Percentiles rank a stretch among this genome's conserved stretches.
Conservation (phyloP, 805 yeast species). For the Kodamaea sagamina region DNA sequence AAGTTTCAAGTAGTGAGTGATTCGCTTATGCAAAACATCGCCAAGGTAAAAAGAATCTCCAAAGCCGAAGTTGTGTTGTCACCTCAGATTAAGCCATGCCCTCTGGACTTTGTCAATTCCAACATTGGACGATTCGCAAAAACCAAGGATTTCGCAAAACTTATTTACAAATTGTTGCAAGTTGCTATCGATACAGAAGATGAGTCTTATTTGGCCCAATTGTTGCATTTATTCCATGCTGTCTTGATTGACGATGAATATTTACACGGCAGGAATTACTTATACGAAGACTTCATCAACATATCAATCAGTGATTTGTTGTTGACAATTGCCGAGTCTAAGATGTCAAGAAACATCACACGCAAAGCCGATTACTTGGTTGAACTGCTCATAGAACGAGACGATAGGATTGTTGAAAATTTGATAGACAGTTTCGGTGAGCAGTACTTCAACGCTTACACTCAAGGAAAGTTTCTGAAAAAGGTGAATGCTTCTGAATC, state of each 20-base stretch:
- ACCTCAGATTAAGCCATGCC: conserved; percentile 44
- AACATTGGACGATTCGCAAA: conserved; percentile 53
- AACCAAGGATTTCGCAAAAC: conserved; percentile 53
- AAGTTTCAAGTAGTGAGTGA: conserved; percentile 56
- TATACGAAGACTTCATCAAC: conserved; percentile 48
- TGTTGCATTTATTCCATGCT: conserved; percentile 73
- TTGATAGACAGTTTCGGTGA: conserved; percentile 60
- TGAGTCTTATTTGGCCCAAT: conserved; percentile 56
- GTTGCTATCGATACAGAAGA: conserved; percentile 51
- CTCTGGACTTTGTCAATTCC: conserved; percentile 33
- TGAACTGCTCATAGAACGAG: conserved; percentile 51
- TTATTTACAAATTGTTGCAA: conserved; percentile 58
- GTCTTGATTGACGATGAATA: conserved; percentile 53
- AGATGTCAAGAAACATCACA: conserved; percentile 49
- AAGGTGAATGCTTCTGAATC: conserved; percentile 43
- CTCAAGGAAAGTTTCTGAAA: conserved; percentile 37
- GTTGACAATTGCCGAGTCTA: conserved; percentile 51
- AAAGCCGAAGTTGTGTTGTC: conserved; percentile 47
- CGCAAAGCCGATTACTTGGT: conserved; percentile 60
- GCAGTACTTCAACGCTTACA: conserved; percentile 50
- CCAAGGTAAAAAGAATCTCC: conserved; percentile 37
- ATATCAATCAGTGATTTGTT: conserved; percentile 60
- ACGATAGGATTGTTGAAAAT: conserved; percentile 50
- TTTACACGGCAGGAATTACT: conserved; percentile 38
- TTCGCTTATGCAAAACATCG: conserved; percentile 45